Percentiles rank a stretch among this genome's conserved stretches.
phyloP scores from a whole-genome alignment of 805 yeast species.

The Blastobotrys robertii region DNA sequence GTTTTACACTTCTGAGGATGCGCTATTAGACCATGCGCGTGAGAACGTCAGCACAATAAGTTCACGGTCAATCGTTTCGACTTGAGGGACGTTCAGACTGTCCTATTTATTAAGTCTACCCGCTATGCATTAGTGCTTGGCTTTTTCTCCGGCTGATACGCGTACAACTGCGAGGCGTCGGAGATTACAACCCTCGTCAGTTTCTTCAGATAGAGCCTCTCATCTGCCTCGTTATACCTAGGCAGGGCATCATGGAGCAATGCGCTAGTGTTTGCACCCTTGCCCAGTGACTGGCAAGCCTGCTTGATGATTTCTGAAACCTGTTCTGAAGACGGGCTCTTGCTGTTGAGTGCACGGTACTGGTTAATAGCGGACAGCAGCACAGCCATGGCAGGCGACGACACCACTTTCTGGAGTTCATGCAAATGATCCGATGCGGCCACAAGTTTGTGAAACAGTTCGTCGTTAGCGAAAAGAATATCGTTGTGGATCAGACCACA shows the following conservation, averaged over 20 bases:
- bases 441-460: conserved; percentile 25
- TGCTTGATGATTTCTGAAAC: conserved; percentile 20
- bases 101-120: too few relatives aligned
- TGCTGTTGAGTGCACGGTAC: conserved; percentile 7
- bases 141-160: neutral
- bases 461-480: conserved; percentile 24
- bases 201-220: conserved; percentile 18
- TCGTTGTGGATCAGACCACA: conserved; percentile 25
- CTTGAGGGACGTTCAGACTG: too few relatives aligned
- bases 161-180: conserved; percentile 15
- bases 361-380: conserved; percentile 17
- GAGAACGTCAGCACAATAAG: too few relatives aligned
- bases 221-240: conserved; percentile 16
- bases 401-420: conserved; percentile 15
- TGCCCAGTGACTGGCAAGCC: conserved; percentile 19
- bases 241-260: conserved; percentile 13
- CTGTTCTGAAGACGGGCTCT: conserved; percentile 18
- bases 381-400: conserved; percentile 14
- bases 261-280: neutral
- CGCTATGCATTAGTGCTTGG: too few relatives aligned
- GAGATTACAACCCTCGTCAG: conserved; percentile 13
- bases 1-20: too few relatives aligned
- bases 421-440: conserved; percentile 19
- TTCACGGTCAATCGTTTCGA: too few relatives aligned
- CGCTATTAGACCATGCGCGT: too few relatives aligned